Evolutionary conservation across 768 basidiomycete genomes (phyloP).

Genomic region (Pisolithus tinctorius): DNA sequence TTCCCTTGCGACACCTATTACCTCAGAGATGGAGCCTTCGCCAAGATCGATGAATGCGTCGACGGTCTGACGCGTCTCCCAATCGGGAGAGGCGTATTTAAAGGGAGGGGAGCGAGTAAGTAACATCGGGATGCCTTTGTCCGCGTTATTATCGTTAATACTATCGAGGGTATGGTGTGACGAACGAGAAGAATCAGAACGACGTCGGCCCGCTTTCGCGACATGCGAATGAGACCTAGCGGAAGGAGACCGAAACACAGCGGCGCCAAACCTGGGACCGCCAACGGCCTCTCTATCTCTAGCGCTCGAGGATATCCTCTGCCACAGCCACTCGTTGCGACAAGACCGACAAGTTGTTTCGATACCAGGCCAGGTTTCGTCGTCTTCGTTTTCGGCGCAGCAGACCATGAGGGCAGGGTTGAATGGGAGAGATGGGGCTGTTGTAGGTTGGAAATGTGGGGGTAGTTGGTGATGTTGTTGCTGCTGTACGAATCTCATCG

Average conservation of each 20-base stretch:
- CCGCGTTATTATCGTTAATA: conserved; percentile 1
- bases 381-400: conserved; percentile 67
- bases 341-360: conserved; percentile 65
- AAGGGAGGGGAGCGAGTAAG: conserved; percentile 16
- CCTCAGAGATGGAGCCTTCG: conserved; percentile 60
- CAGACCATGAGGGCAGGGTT: conserved; percentile 33
- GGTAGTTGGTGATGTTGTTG: conserved; percentile 14
- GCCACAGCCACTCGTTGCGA: conserved; percentile 61
- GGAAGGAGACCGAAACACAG: conserved; percentile 8
- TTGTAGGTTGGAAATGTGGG: too few species aligned
- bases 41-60: conserved; percentile 70
- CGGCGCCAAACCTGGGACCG: conserved; percentile 30
- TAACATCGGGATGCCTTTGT: conserved; percentile 7
- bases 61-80: conserved; percentile 62
- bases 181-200: too few species aligned
- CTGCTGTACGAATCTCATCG: conserved; percentile 25
- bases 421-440: conserved; percentile 14
- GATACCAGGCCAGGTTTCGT: conserved; percentile 56
- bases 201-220: too few species aligned
- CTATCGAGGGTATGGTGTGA: too few species aligned
- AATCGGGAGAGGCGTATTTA: conserved; percentile 38
- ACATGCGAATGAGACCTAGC: not conserved
- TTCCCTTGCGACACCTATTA: conserved; percentile 56
- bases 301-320: conserved; percentile 39
- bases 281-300: conserved; percentile 54